Percentiles rank a stretch among this genome's conserved stretches.
These are phyloP conservation scores for Cornus kousa DNA, from an alignment of 148 eudicot species.

Conservation along the genomic window DNA sequence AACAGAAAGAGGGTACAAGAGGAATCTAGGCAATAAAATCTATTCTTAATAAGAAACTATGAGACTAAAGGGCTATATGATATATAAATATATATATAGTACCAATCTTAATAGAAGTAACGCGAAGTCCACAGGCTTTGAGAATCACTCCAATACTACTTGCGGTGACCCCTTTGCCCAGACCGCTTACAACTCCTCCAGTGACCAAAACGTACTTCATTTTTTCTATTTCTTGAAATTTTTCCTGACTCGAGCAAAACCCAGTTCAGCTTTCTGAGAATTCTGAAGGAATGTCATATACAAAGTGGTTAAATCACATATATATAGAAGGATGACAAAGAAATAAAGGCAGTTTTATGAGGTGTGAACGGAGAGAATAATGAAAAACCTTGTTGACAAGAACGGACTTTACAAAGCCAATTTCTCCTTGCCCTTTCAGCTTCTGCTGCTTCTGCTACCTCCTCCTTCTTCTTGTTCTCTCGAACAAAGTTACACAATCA, in stretches of 20 bases:
- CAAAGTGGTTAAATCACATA: neutral
- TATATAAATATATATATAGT: neutral
- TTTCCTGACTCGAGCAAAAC: neutral
- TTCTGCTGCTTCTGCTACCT: neutral
- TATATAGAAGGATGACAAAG: neutral
- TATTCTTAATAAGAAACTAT: neutral
- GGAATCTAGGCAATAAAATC: neutral
- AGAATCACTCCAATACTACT: conserved; percentile 27
- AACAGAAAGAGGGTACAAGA: neutral
- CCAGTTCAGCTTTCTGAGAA: neutral
- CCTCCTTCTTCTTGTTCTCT: neutral
- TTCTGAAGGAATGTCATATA: no score
- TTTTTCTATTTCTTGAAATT: neutral
- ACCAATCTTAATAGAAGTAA: conserved; percentile 29
- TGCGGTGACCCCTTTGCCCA: conserved; percentile 29
- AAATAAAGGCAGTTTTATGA: neutral
- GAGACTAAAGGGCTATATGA: neutral
- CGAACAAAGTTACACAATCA: neutral
- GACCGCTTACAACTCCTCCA: conserved; percentile 27
- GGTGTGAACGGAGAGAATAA: neutral
- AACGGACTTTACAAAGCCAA: neutral
- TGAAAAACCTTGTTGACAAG: neutral
- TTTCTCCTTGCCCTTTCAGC: neutral
- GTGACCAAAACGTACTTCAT: conserved; percentile 29
- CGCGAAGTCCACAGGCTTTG: conserved; percentile 22